Evolutionary conservation across 2,329 filamentous ascomycete species (phyloP).

Genomic region (Talaromyces sp.): DNA sequence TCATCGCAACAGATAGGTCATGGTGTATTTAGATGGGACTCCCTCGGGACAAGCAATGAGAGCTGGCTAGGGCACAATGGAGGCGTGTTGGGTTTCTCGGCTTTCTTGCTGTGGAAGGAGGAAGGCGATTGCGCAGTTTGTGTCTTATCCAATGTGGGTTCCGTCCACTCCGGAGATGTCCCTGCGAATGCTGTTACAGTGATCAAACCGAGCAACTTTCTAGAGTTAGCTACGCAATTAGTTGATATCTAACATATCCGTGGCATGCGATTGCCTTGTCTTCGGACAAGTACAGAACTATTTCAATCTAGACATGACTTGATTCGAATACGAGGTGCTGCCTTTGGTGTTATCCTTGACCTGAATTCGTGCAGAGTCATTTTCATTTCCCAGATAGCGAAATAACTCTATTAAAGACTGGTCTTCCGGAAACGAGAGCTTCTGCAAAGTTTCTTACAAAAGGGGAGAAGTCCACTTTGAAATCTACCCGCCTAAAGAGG

Average conservation of each 20-base stretch:
- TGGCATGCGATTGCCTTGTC: not conserved
- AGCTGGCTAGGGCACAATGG: not conserved
- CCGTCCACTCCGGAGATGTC: not conserved
- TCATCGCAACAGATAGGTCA: not conserved
- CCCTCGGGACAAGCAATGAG: not conserved
- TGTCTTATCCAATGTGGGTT: not conserved
- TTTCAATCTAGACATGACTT: too few relatives aligned
- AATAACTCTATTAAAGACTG: not conserved
- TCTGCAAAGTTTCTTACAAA: not conserved
- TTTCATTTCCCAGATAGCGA: not conserved
- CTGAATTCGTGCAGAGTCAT: not conserved
- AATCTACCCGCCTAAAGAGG: not conserved
- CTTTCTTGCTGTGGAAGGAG: not conserved
- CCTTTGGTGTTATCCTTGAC: too few relatives aligned
- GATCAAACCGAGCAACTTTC: not conserved
- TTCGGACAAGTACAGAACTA: too few relatives aligned
- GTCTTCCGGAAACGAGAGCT: not conserved
- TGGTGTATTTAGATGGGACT: not conserved
- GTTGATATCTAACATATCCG: not conserved
- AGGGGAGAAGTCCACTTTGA: not conserved
- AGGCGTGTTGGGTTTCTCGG: not conserved
- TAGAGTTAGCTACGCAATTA: not conserved
- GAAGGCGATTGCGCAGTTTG: not conserved
- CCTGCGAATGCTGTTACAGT: not conserved
- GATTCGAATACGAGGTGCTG: too few relatives aligned